Conservation (phyloP, 108 stramenopile species). For the Aurantiochytrium sp. region DNA sequence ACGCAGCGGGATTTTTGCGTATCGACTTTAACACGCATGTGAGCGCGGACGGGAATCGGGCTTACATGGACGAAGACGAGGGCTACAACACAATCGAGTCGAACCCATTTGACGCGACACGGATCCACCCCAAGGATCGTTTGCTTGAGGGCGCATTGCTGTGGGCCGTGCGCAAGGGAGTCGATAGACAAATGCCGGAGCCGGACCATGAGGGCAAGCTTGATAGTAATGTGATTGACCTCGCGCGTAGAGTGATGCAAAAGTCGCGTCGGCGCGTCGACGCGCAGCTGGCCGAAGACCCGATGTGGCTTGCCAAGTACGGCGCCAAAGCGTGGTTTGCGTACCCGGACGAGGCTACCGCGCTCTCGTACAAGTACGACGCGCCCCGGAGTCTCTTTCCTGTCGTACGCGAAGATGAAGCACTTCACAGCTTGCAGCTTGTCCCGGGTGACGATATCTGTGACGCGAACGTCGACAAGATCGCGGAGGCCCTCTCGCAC, state of each 20-base stretch:
- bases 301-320: not conserved
- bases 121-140: conserved; percentile 79
- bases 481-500: not conserved
- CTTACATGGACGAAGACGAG: not conserved
- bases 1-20: conserved; percentile 75
- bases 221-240: not conserved
- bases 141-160: conserved; percentile 41
- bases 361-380: not conserved
- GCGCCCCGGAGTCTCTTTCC: not conserved
- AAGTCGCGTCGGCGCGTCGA: not conserved
- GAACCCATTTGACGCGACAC: conserved; percentile 77
- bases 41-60: not conserved
- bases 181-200: conserved; percentile 23
- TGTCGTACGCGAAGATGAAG: not conserved
- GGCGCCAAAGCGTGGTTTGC: not conserved
- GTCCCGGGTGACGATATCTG: not conserved
- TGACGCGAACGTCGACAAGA: not conserved
- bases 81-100: not conserved
- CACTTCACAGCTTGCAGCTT: not conserved
- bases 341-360: not conserved
- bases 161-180: conserved; percentile 70
- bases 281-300: not conserved
- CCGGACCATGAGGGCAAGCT: conserved; percentile 11
- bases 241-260: not conserved
- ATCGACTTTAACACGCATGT: conserved; percentile 25